Percentiles rank a stretch among this genome's conserved stretches.
These are phyloP conservation scores for Microsporum audouinii DNA, from an alignment of 2,329 filamentous ascomycete genomes.

Conservation along the genomic window DNA sequence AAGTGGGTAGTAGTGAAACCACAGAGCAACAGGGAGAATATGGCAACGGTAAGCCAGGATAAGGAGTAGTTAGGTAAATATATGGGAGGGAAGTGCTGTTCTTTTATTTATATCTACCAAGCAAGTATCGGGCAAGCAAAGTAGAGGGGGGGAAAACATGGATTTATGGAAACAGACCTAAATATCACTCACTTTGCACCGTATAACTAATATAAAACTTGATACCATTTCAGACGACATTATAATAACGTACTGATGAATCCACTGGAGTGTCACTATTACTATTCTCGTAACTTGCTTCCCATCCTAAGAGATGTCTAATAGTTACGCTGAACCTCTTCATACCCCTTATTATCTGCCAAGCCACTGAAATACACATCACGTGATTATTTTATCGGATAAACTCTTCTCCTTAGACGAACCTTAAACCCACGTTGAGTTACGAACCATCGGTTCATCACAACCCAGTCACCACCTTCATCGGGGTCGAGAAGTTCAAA, in stretches of 20 bases:
- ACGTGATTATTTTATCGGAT: neutral
- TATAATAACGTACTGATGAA: no score
- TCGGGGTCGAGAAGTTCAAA: neutral
- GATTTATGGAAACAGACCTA: no score
- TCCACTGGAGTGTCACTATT: no score
- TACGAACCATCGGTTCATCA: constrained; percentile 4
- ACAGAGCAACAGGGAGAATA: neutral
- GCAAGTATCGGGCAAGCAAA: no score
- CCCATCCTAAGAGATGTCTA: no score
- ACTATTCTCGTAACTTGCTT: no score
- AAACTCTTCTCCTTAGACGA: constrained; percentile 1
- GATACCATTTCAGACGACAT: no score
- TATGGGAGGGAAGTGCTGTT: neutral
- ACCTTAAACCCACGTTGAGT: constrained; percentile 4
- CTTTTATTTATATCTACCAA: neutral
- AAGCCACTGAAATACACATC: neutral
- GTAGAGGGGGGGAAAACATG: no score
- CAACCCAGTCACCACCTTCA: constrained; percentile 5
- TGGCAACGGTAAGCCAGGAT: neutral
- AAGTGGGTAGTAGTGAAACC: constrained; percentile 23
- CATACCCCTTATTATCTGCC: neutral
- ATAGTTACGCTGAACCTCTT: no score
- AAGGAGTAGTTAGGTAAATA: neutral
- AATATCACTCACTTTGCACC: no score
- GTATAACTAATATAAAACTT: no score